Evolutionary conservation across 768 basidiomycete genomes (phyloP), one percentile per base, ranked within the genome.

Genomic region (Russula griseocarnosa): DNA sequence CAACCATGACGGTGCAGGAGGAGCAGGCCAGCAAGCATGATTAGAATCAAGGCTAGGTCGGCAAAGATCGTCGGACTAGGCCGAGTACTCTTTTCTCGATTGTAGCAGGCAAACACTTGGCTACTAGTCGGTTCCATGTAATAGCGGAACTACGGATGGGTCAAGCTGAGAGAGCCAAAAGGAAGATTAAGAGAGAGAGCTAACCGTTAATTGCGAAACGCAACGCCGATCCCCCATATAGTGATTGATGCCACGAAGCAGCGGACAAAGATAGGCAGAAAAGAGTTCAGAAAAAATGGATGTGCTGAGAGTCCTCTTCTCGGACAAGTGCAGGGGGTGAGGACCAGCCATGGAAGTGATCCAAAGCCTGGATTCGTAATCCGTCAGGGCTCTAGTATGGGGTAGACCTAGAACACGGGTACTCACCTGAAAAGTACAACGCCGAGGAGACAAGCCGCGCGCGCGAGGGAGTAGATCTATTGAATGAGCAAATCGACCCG

Each of bases 171-270:
- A 51, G 14, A 16, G 7, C 14, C 16, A 4, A 55, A 44, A 3
- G 30, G 10, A 20, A 32, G 32, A 5, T 3, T n/a, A 20, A 10
- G 16, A 9, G 49, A 20, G n/a, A 11, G 7, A 13, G 47, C 55
- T 34, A 18, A 44, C 64, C 5, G 40, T 52, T 36, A 5, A 66
- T n/a, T 62, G 26, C 46, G 16, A 26, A 66, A 42, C 10, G 13
- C 32, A 13, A 56, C 6, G 16, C 50, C 58, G 28, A n/a, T 54
- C 6, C 1, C 18, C 61, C 61, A 66, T 26, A 30, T 8, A 10
- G 30, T 1, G 5, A 22, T 14, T 22, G 44, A 61, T 14, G 44
- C 9, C n/a, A n/a, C 2, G 53, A 50, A 1, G 63, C 58, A 3
- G 30, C 22, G 4, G 38, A 26, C 9, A 57, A 57, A 22, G 49